Evolutionary conservation across 75 land plant genomes (phyloP), one percentile per base, ranked within the genome.

Genomic region (Sequoiadendron giganteum): DNA sequence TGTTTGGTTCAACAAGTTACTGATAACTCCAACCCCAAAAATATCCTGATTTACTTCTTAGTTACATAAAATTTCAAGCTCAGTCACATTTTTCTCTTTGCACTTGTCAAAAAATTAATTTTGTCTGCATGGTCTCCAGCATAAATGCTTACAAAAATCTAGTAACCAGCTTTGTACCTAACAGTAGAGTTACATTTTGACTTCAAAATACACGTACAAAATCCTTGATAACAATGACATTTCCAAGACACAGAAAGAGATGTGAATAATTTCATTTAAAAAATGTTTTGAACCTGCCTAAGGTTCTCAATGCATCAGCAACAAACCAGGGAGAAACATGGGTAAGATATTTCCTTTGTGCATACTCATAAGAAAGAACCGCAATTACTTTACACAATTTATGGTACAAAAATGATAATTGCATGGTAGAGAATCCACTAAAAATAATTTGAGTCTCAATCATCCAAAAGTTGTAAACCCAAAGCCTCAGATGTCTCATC

Each of bases 401-500:
- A 82, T 47, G 84, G n/a, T 45, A 82, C 48, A 82, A 82, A 82
- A 75, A 30, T 82, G 32, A 82, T 82, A 42, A 47, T n/a, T 11
- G 34, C 32, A 82, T 13, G 48, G 52, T 82, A n/a, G 54, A 82
- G 28, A n/a, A 47, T 82, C 84, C 49, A 82, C 84, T 82, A 10
- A 82, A 11, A 82, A 82, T 25, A 42, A n/a, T 9, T n/a, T 42
- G n/a, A 45, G n/a, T 45, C 49, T 25, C 28, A 81, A 81, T 81
- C 39, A 81, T 49, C 49, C 49, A 81, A 81, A 81, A 45, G 48
- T 39, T 81, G 49, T 28, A 81, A 81, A 81, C 13, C 42, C 4
- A 9, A 78, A 81, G 42, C 84, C 84, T 45, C 32, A 82, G 48
- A 78, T 79, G 5, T 79, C 84, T 47, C 34, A 30, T 21, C 47